Conservation (phyloP, 2,329 filamentous ascomycete species). For the Penicillium sp. region DNA sequence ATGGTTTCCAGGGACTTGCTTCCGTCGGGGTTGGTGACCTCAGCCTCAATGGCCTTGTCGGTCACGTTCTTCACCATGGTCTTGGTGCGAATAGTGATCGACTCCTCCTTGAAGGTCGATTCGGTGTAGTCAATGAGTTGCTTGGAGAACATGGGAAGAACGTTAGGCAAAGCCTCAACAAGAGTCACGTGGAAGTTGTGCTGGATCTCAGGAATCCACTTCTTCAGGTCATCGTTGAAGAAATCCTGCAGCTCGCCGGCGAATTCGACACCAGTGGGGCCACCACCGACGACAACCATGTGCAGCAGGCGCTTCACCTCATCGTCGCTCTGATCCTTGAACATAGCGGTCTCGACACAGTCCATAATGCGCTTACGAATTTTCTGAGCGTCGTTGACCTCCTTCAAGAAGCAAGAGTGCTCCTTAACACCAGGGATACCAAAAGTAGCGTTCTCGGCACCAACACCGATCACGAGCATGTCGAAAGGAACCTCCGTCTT, state of each 20-base stretch:
- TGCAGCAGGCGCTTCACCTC: constrained; percentile 93
- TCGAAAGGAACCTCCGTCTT: constrained; percentile 93
- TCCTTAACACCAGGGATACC: constrained; percentile 94
- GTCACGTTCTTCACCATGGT: constrained; percentile 99
- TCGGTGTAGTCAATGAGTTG: constrained; percentile 99
- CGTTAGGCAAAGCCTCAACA: constrained; percentile 94
- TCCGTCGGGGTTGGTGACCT: constrained; percentile 77
- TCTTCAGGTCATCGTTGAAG: constrained; percentile 97
- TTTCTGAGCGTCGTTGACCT: constrained; percentile 91
- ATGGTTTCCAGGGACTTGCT: constrained; percentile 78
- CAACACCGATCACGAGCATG: constrained; percentile 96
- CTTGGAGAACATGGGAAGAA: constrained; percentile 96
- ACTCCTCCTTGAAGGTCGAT: constrained; percentile 98
- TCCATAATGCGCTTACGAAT: constrained; percentile 99
- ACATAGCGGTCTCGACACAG: constrained; percentile 95
- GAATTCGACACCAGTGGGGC: constrained; percentile 96
- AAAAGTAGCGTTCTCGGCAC: constrained; percentile 97
- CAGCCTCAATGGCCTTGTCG: constrained; percentile 87
- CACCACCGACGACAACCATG: constrained; percentile 95
- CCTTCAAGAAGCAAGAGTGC: constrained; percentile 97
- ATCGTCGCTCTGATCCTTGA: constrained; percentile 88
- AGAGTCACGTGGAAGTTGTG: constrained; percentile 96
- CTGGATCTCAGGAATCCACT: constrained; percentile 94
- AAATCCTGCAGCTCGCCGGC: constrained; percentile 98
- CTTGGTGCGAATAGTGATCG: constrained; percentile 96